phyloP scores from a whole-genome alignment of 768 basidiomycete species.

The Termitomyces sp. region DNA sequence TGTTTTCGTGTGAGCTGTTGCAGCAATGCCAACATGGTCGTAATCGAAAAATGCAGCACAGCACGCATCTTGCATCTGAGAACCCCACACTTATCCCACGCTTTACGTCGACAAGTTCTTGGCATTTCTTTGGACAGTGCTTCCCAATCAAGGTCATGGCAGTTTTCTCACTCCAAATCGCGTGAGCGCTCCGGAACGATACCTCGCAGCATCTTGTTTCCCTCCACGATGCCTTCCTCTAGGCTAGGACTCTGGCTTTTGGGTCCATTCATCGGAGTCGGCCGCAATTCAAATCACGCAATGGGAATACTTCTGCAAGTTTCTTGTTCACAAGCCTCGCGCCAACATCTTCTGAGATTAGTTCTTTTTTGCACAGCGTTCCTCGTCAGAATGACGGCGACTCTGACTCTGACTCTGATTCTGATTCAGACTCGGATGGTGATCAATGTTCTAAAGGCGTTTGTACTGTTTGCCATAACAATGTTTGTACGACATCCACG shows the following conservation, averaged over 20 bases:
- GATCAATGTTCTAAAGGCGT: slow-evolving; percentile 11
- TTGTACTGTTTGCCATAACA: slow-evolving; percentile 3
- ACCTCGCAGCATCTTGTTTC: not conserved
- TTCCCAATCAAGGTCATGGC: not conserved
- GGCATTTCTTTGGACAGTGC: not conserved
- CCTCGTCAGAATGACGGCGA: not conserved
- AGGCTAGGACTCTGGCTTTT: not conserved
- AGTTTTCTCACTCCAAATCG: not conserved
- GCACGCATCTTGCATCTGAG: too few species aligned
- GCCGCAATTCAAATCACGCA: too few species aligned
- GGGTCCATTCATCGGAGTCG: not conserved
- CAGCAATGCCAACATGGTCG: not conserved
- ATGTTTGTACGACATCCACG: not conserved
- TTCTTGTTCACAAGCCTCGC: not conserved
- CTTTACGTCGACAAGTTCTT: not conserved
- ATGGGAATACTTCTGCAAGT: not conserved
- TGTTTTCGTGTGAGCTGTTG: not conserved
- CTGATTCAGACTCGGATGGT: slow-evolving; percentile 5
- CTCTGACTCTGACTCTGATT: not conserved
- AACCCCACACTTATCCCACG: not conserved
- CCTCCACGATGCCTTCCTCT: not conserved
- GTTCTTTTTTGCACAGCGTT: not conserved
- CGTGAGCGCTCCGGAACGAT: not conserved
- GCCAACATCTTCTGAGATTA: not conserved
- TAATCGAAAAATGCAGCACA: not conserved